A percentile compares a stretch with the other conserved stretches of the same genome.
Evolutionary conservation across 495 filamentous ascomycete genomes (phyloP).

Genomic region (Penicillium ochrochloron): DNA sequence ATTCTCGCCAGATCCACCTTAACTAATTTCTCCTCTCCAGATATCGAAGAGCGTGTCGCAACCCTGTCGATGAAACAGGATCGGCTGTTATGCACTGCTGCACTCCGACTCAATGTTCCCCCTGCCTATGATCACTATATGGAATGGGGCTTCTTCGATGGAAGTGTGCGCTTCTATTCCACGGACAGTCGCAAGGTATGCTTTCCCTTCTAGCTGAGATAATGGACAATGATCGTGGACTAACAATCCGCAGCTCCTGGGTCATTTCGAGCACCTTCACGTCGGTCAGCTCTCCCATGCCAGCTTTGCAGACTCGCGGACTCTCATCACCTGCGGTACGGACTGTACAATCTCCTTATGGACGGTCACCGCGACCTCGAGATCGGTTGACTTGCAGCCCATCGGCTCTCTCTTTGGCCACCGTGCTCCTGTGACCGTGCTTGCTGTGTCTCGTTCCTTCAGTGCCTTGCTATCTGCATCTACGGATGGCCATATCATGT

Average conservation of each 20-base stretch:
- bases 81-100: conserved; percentile 79
- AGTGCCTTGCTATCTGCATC: conserved; percentile 83
- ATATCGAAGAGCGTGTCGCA: conserved; percentile 78
- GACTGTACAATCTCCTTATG: conserved; percentile 91
- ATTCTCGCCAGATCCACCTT: background rate
- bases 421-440: conserved; percentile 73
- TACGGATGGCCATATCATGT: conserved; percentile 76
- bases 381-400: conserved; percentile 79
- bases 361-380: conserved; percentile 64
- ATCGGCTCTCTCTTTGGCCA: conserved; percentile 87
- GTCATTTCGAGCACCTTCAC: conserved; percentile 91
- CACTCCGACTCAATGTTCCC: conserved; percentile 83
- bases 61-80: conserved; percentile 86
- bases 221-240: background rate
- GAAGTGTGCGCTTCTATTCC: conserved; percentile 86
- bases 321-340: conserved; percentile 84
- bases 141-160: conserved; percentile 96
- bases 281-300: conserved; percentile 82
- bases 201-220: background rate
- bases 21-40: conserved; percentile 34
- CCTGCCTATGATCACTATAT: conserved; percentile 87
- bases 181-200: conserved; percentile 71
- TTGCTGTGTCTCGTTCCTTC: conserved; percentile 86
- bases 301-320: conserved; percentile 84
- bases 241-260: conserved; percentile 56